Conservation (phyloP, 805 yeast genomes). For the Ogataea nakhonphanomensis region DNA sequence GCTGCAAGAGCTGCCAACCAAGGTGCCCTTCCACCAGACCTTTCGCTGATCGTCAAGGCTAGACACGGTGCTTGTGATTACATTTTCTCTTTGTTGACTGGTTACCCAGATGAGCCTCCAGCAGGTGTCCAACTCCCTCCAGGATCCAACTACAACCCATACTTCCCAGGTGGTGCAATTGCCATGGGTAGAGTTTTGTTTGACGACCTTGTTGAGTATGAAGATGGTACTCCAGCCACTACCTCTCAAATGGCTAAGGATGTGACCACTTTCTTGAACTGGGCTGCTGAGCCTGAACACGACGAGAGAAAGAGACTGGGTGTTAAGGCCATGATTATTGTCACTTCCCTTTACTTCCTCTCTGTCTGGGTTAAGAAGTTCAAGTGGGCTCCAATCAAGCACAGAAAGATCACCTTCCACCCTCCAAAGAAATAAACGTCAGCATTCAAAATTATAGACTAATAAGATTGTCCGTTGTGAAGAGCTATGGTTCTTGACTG, state of each 20-base stretch:
- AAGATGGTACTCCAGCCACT: conserved; percentile 98
- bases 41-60: conserved; percentile 95
- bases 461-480: conserved; percentile 11
- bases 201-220: conserved; percentile 96
- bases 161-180: conserved; percentile 99
- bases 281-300: conserved; percentile 98
- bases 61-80: conserved; percentile 98
- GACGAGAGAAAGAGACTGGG: conserved; percentile 98
- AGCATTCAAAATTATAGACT: conserved; percentile 11
- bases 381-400: conserved; percentile 97
- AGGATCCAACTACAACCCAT: conserved; percentile 97
- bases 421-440: conserved; percentile 72
- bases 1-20: conserved; percentile 99
- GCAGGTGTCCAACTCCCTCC: conserved; percentile 93
- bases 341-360: conserved; percentile 74
- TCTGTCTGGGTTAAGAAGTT: conserved; percentile 93
- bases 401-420: conserved; percentile 87
- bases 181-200: conserved; percentile 99
- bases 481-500: conserved; percentile 7
- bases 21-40: conserved; percentile 98
- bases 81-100: conserved; percentile 91
- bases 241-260: conserved; percentile 99
- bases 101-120: conserved; percentile 98
- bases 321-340: conserved; percentile 80
- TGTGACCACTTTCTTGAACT: conserved; percentile 90